Conservation (phyloP, 2,329 filamentous ascomycete genomes). For the Talaromyces islandicus region DNA sequence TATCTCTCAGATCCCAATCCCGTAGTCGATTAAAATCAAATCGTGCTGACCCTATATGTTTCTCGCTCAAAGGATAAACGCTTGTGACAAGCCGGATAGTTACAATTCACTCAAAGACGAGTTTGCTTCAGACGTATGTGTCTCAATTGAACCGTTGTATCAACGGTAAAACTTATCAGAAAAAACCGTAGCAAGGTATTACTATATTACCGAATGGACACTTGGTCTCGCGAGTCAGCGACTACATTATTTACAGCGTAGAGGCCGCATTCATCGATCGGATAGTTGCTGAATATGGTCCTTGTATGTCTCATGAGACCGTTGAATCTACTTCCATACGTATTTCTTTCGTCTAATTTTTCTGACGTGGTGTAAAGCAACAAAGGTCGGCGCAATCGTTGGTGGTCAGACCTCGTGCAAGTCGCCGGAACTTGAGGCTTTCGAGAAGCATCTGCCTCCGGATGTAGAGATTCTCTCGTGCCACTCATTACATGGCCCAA, state of each 20-base stretch:
- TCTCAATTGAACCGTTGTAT: slow-evolving; percentile 29
- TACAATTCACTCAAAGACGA: slow-evolving; percentile 74
- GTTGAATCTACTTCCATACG: slow-evolving; percentile 4
- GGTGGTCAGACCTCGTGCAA: slow-evolving; percentile 98
- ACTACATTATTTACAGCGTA: slow-evolving; percentile 98
- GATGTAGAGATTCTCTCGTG: slow-evolving; percentile 94
- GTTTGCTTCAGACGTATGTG: slow-evolving; percentile 79
- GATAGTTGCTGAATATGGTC: slow-evolving; percentile 83
- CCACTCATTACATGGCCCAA: slow-evolving; percentile 92
- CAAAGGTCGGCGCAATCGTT: slow-evolving; percentile 89
- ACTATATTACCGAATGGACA: slow-evolving; percentile 91
- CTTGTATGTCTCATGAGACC: slow-evolving; percentile 60
- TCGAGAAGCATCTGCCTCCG: slow-evolving; percentile 76
- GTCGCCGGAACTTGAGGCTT: slow-evolving; percentile 88
- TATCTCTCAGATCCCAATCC: slow-evolving; percentile 14
- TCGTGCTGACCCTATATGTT: slow-evolving; percentile 2
- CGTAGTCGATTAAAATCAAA: neutral
- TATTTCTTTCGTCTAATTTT: slow-evolving; percentile 15
- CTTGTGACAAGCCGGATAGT: slow-evolving; percentile 87
- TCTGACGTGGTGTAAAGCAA: slow-evolving; percentile 54
- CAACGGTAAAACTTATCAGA: slow-evolving; percentile 29
- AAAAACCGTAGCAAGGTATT: slow-evolving; percentile 64
- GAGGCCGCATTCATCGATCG: slow-evolving; percentile 85
- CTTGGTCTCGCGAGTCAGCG: slow-evolving; percentile 89
- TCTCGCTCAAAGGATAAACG: slow-evolving; percentile 67